A percentile compares a stretch with the other conserved stretches of the same genome.
Evolutionary conservation across 179 eudicot species (phyloP).

Genomic region (Corrigiola litoralis): DNA sequence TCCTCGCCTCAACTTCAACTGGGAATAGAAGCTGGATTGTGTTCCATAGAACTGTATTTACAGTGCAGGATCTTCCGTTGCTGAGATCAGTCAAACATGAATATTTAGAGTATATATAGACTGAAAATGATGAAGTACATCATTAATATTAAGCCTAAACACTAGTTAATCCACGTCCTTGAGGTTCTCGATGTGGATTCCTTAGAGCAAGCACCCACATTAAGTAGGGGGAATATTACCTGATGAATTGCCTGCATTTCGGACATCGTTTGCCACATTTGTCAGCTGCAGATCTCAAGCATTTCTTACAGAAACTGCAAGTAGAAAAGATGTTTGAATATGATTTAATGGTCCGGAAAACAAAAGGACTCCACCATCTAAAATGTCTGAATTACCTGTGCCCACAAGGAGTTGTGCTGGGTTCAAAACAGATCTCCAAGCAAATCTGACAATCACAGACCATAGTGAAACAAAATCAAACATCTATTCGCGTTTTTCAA

Average conservation of each 20-base stretch:
- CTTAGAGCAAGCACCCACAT: too few relatives aligned
- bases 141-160: not conserved
- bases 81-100: constrained; percentile 21
- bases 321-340: not conserved
- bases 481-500: not conserved
- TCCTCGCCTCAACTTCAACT: constrained; percentile 71
- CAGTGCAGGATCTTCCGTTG: constrained; percentile 83
- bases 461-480: not conserved
- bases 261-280: constrained; percentile 91
- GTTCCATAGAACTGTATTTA: constrained; percentile 96
- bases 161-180: too few relatives aligned
- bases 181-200: too few relatives aligned
- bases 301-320: constrained; percentile 82
- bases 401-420: constrained; percentile 94
- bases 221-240: constrained; percentile 34
- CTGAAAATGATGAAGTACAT: too few relatives aligned
- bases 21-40: constrained; percentile 95
- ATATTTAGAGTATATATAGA: too few relatives aligned
- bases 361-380: not conserved
- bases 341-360: not conserved
- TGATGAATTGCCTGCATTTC: constrained; percentile 84
- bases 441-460: constrained; percentile 54
- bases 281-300: constrained; percentile 81
- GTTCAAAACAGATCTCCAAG: constrained; percentile 92
- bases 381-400: constrained; percentile 57